Conservation (phyloP, 345 rosid species). For the Eucalyptus victrix region DNA sequence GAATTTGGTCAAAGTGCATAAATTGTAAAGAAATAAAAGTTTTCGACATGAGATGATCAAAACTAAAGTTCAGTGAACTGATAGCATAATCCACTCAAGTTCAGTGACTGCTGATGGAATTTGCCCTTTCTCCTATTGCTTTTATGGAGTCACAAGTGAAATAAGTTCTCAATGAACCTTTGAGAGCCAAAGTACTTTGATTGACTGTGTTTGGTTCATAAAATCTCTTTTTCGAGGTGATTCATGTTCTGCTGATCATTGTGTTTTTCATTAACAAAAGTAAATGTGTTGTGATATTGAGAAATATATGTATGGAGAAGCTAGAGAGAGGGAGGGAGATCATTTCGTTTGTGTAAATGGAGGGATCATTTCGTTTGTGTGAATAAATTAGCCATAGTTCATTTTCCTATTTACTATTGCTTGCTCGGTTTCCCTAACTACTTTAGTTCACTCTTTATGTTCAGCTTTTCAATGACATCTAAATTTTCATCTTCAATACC, state of each 20-base stretch:
- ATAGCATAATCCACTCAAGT: not conserved
- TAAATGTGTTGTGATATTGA: not conserved
- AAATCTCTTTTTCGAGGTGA: not conserved
- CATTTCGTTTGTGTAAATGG: no score
- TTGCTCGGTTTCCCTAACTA: not conserved
- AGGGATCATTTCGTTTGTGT: not conserved
- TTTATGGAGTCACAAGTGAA: not conserved
- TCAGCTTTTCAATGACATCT: not conserved
- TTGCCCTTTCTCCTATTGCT: not conserved
- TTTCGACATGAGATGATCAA: not conserved
- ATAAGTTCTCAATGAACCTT: not conserved
- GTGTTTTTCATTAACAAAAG: not conserved
- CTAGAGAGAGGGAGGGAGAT: not conserved
- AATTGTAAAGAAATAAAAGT: not conserved
- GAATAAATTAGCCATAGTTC: not conserved
- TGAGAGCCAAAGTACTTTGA: not conserved
- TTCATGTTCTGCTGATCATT: not conserved
- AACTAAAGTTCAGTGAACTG: not conserved
- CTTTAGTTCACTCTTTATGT: not conserved
- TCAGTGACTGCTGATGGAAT: not conserved
- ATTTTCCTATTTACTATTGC: not conserved
- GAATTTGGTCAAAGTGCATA: not conserved
- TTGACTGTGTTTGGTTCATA: not conserved
- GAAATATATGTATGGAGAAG: not conserved
- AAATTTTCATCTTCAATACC: not conserved